These are phyloP conservation scores for Colletotrichum sp. DNA, from an alignment of 2,329 filamentous ascomycete genomes.

Conservation along the genomic window DNA sequence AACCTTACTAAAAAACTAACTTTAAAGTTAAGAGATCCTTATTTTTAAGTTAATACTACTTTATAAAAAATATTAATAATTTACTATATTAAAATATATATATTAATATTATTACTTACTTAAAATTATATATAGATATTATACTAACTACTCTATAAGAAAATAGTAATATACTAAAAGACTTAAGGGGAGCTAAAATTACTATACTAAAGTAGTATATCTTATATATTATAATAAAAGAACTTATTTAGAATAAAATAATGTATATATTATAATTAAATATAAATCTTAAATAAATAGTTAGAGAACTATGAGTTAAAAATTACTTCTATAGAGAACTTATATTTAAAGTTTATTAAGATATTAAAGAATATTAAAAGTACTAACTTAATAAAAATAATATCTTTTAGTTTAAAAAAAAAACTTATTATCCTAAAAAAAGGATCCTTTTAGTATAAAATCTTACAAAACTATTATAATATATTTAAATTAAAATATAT, in stretches of 20 bases:
- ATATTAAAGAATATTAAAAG: fast-evolving
- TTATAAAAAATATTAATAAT: no score
- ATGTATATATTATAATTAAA: not conserved
- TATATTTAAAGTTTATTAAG: not conserved
- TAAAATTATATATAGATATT: no score
- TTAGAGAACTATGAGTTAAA: not conserved
- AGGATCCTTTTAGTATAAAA: fast-evolving
- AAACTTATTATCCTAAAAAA: not conserved
- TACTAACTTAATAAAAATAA: not conserved
- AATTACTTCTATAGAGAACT: not conserved
- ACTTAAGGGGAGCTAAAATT: no score
- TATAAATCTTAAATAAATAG: not conserved
- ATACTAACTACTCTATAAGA: not conserved
- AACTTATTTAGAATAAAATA: not conserved
- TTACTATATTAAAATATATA: no score
- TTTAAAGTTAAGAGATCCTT: no score
- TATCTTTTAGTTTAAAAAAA: not conserved
- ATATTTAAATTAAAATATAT: no score
- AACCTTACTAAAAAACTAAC: no score
- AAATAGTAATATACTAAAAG: fast-evolving
- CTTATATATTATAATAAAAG: not conserved
- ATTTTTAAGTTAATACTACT: no score
- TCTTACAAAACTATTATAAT: no score
- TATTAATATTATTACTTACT: no score
- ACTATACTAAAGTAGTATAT: not conserved